Evolutionary conservation across 2,329 filamentous ascomycete genomes (phyloP).

Genomic region (Teratosphaeria pseudoeucalypti): DNA sequence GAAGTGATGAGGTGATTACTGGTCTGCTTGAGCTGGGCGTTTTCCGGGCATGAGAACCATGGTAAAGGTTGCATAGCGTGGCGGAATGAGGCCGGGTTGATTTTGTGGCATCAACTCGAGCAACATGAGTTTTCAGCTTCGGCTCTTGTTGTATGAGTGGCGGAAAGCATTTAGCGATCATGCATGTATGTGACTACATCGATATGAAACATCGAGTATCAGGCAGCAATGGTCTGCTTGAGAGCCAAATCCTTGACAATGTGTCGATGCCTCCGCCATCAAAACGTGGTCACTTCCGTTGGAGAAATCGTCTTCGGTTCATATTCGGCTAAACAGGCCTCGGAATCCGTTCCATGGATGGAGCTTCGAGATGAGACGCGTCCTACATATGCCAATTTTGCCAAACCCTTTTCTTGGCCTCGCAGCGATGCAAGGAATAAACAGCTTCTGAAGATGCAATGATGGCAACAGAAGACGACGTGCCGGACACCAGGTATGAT

Average conservation of each 20-base stretch:
- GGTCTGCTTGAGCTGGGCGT: neutral
- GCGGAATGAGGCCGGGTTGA: neutral
- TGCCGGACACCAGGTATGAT: conserved; percentile 5
- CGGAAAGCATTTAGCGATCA: neutral
- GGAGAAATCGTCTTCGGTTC: too few species aligned
- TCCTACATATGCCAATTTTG: neutral
- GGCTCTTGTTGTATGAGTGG: neutral
- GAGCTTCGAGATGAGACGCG: neutral
- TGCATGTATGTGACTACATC: neutral
- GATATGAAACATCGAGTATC: neutral
- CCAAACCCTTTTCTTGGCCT: neutral
- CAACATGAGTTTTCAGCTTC: neutral
- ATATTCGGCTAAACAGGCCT: too few species aligned
- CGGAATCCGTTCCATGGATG: too few species aligned
- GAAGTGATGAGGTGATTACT: neutral
- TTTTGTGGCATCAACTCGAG: neutral
- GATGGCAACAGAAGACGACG: neutral
- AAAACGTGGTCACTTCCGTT: too few species aligned
- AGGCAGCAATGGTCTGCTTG: neutral
- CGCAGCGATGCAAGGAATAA: neutral
- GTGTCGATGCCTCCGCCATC: too few species aligned
- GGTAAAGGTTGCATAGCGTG: neutral
- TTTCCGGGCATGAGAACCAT: neutral
- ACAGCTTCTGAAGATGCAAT: neutral
- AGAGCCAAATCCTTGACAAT: too few species aligned